Percentiles rank a stretch among this genome's conserved stretches.
These are phyloP conservation scores for Aspergillus sp. DNA, from an alignment of 2,329 filamentous ascomycete species.

Conservation along the genomic window DNA sequence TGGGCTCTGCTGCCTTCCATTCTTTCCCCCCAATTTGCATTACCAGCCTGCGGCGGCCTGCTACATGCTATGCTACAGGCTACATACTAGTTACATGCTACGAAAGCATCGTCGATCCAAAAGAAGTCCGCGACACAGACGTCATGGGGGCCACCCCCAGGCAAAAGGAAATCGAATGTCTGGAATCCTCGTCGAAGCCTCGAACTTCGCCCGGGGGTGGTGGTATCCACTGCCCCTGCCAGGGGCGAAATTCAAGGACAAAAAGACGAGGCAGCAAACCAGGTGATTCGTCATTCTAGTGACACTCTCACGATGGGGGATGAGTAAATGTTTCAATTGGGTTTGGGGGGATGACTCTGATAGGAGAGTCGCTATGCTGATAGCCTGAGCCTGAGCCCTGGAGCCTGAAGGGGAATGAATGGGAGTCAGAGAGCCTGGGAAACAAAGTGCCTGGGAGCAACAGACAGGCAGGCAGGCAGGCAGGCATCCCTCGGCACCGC, in stretches of 20 bases:
- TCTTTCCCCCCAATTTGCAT: background rate
- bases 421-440: background rate
- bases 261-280: slow-evolving; percentile 26
- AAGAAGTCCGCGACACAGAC: background rate
- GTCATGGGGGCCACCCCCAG: background rate
- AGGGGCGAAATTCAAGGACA: slow-evolving; percentile 14
- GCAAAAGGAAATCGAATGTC: slow-evolving; percentile 2
- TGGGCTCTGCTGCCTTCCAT: background rate
- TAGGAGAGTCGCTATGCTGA: background rate
- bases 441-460: background rate
- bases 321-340: slow-evolving; percentile 4
- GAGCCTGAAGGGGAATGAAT: background rate
- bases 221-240: slow-evolving; percentile 14
- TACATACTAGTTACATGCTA: background rate
- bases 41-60: background rate
- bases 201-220: background rate
- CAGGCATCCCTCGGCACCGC: background rate
- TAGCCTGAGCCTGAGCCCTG: background rate
- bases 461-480: background rate
- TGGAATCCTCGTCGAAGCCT: slow-evolving; percentile 16
- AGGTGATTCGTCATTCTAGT: slow-evolving; percentile 10
- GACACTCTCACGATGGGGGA: background rate
- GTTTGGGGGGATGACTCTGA: background rate
- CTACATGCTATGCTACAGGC: background rate
- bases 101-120: slow-evolving; percentile 5